These are phyloP conservation scores for Ephemerocybe angulata DNA, from an alignment of 768 basidiomycete genomes.

Conservation along the genomic window DNA sequence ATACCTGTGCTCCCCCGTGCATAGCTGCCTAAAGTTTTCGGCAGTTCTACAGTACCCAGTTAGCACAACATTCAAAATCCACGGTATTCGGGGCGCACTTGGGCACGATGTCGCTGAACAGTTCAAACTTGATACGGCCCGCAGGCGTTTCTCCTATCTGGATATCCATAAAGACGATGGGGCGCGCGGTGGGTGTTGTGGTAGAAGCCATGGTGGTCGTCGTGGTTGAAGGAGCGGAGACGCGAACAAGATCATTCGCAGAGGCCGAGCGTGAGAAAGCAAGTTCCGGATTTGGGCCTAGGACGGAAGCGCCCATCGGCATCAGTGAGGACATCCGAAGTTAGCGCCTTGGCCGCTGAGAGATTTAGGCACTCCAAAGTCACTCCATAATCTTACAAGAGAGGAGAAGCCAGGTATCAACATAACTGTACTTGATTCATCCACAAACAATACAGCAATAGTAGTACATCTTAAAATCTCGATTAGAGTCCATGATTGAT, in stretches of 20 bases:
- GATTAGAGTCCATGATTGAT: too few relatives aligned
- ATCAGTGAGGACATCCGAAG: too few relatives aligned
- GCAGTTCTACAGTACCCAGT: conserved; percentile 62
- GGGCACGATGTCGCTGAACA: conserved; percentile 93
- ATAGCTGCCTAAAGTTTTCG: conserved; percentile 96
- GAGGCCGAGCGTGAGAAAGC: background rate
- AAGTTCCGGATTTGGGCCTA: too few relatives aligned
- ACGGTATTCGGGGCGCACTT: conserved; percentile 54
- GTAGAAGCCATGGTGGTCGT: conserved; percentile 7
- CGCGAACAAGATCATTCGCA: background rate
- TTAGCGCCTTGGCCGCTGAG: too few relatives aligned
- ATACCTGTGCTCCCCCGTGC: conserved; percentile 94
- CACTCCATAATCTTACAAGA: too few relatives aligned
- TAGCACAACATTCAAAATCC: conserved; percentile 1
- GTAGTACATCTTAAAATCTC: too few relatives aligned
- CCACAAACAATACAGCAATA: too few relatives aligned
- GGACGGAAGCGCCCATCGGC: too few relatives aligned
- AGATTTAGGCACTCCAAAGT: too few relatives aligned
- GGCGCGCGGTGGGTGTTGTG: conserved; percentile 52
- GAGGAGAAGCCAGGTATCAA: too few relatives aligned
- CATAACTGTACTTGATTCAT: too few relatives aligned
- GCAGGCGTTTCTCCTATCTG: conserved; percentile 96
- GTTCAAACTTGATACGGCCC: conserved; percentile 94
- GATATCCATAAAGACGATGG: conserved; percentile 96
- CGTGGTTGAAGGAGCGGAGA: background rate